Evolutionary conservation across 495 filamentous ascomycete genomes (phyloP), one percentile per base, ranked within the genome.

Genomic region (Hyaloscypha variabilis): DNA sequence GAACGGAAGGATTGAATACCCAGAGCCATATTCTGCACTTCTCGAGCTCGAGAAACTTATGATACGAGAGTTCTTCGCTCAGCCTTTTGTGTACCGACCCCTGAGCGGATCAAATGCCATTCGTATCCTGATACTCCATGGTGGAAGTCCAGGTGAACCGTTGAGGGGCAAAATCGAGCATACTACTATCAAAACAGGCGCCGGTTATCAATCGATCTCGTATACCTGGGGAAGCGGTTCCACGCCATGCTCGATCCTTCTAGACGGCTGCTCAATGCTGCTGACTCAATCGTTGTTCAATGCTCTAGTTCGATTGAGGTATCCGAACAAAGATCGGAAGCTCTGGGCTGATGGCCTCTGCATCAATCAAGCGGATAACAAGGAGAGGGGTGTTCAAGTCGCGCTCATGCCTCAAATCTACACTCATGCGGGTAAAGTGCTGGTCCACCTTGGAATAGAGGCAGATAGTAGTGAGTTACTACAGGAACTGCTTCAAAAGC

Each of bases 291-390:
- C 51, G 8, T 23, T 54, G 21, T 23, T 8, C 23, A 25, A 54
- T 23, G 56, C 56, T 58, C 56, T 58, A 11, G 30, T 26, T 58
- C 56, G 56, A 17, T 28, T 58, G 28, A 58, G 56, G 23, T 58
- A 58, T 36, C 56, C 56, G 8, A 31, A 58, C 26, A 25, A 23
- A 23, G 28, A 58, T 58, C 56, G 56, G 6, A 58, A 58, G 28
- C 56, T 78, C 0, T 78, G 77, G 76, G 68, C 72, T n/a, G 78
- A 79, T 56, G 71, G 75, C 0, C 69, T 79, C 31, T 80, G 77
- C 66, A 77, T 80, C 54, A 67, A 80, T 68, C 77, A 80, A 63
- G 60, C 61, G 8, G 65, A 78, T 60, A 54, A 51, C 8, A 26
- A 29, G 0, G 77, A 79, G 60, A 76, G 71, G 58, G 63, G 54